Evolutionary conservation across 225 moss, liverwort and hornwort genomes (phyloP), one percentile per base, ranked within the genome.

Genomic region (Sphagnum tenellum): DNA sequence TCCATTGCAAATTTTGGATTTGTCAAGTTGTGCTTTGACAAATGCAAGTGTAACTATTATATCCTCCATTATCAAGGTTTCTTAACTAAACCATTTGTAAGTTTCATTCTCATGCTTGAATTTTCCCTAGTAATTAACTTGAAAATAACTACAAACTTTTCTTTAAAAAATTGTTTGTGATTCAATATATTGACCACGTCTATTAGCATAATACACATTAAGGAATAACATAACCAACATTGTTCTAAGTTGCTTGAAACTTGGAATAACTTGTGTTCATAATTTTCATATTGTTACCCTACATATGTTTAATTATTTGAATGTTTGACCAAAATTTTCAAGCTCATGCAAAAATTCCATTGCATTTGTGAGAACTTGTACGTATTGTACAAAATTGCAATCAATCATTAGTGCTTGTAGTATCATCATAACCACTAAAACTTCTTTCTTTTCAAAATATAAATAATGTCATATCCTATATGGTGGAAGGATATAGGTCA

Each of bases 21-120:
- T 94, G 69, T 90, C 93, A 76, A 78, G 90, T 67, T 94, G 93
- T 58, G 81, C 80, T 55, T 82, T 94, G 5, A 84, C 93, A 51
- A 88, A 90, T 79, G 76, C 79, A 51, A 84, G 86, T 63, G 71
- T 63, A 53, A 72, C 69, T 50, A 68, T 76, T 57, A 71, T 94
- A 60, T 71, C 79, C 45, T 65, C 79, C n/a, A 82, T 94, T 62
- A 71, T 90, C 10, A 94, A 94, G 90, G 93, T 93, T 66, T 12
- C 13, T 14, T 8, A 44, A 2, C 58, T 58, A 53, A 29, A 29
- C 29, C 29, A 29, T 1, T 53, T 56, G n/a, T 11, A 56, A 13
- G 56, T 56, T 56, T 13, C 44, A 13, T 58, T 13, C 12, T 12
- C 7, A 3, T 58, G 44, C 12, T 13, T 13, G 7, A 44, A 58